A percentile compares a stretch with the other conserved stretches of the same genome.
These are phyloP conservation scores for Glycine soja DNA, from an alignment of 306 rosid genomes.

Conservation along the genomic window DNA sequence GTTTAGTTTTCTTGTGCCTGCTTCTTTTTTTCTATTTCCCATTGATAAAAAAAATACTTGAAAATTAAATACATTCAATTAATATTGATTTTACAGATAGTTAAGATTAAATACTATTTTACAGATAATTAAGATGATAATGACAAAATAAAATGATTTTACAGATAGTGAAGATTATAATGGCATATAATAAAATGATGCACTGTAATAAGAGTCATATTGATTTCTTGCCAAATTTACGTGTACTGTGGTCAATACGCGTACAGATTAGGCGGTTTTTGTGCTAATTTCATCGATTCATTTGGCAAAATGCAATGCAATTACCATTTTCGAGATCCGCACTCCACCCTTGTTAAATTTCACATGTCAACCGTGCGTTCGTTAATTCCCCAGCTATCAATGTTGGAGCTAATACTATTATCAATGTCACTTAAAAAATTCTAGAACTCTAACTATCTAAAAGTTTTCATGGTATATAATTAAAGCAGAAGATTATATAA, in stretches of 20 bases:
- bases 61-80: no score
- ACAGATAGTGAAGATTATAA: not conserved
- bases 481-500: no score
- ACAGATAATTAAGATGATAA: no score
- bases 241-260: not conserved
- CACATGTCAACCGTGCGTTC: constrained; percentile 1
- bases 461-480: no score
- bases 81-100: not conserved
- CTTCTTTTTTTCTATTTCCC: no score
- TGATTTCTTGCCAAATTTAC: not conserved
- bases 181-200: not conserved
- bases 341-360: not conserved
- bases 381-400: not conserved
- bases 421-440: no score
- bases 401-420: no score
- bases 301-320: not conserved
- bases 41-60: no score
- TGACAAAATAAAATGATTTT: no score
- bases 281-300: not conserved
- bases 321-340: not conserved
- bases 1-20: no score
- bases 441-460: no score
- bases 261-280: not conserved
- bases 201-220: not conserved
- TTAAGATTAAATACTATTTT: no score